Percentiles rank a stretch among this genome's conserved stretches.
These are phyloP conservation scores for Haematococcus lacustris DNA, from an alignment of 139 green algal genomes.

Conservation along the genomic window DNA sequence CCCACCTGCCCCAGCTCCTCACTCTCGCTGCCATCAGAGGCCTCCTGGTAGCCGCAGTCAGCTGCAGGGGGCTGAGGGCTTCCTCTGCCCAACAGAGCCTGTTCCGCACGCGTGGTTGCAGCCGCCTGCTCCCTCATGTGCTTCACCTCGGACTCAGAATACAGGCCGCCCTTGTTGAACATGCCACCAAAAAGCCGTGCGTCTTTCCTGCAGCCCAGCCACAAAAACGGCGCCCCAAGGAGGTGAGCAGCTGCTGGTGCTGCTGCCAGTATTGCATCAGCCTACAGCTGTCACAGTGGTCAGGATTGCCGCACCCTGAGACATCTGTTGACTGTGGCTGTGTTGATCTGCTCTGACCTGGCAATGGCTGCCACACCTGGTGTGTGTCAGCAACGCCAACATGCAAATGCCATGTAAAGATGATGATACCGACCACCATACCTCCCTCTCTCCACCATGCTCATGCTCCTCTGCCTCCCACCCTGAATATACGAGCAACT, in stretches of 20 bases:
- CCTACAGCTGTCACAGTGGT: background rate
- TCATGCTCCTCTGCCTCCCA: no score
- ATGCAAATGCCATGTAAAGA: no score
- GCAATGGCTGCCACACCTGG: no score
- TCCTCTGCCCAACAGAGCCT: background rate
- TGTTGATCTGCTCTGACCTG: no score
- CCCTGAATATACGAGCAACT: no score
- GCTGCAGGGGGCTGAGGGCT: background rate
- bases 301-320: no score
- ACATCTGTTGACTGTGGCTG: background rate
- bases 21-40: background rate
- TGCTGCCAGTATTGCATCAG: background rate
- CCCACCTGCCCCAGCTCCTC: background rate
- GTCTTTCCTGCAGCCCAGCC: constrained; percentile 12
- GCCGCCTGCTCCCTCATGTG: background rate
- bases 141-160: background rate
- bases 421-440: no score
- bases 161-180: constrained; percentile 6
- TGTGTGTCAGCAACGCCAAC: background rate
- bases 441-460: no score
- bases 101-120: background rate
- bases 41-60: no score
- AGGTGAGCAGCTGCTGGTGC: background rate
- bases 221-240: background rate
- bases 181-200: constrained; percentile 12